Conservation (phyloP, 73 alveolate species). For the Stentor roeselii region DNA sequence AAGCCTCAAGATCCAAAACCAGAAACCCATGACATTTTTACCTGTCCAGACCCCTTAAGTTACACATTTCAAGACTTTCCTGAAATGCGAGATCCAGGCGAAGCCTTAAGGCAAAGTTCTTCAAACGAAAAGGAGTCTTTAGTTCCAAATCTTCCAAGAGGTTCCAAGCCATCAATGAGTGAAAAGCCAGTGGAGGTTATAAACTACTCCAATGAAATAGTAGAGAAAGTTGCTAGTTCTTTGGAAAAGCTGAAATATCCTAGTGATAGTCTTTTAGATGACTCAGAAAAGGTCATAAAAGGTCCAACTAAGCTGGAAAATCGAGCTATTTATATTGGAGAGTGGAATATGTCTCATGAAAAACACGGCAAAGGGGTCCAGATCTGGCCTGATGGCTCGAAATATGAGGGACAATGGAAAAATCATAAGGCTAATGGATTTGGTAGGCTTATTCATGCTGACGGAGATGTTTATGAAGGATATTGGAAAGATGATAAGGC, state of each 20-base stretch:
- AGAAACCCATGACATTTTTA: background rate
- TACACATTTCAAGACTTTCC: background rate
- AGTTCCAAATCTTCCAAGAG: background rate
- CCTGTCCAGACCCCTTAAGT: background rate
- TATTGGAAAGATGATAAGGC: background rate
- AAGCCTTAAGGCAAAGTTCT: background rate
- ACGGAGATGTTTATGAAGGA: background rate
- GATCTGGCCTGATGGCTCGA: background rate
- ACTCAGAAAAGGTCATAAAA: too few species aligned
- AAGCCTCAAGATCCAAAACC: background rate
- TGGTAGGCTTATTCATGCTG: constrained; percentile 1
- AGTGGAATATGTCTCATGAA: background rate
- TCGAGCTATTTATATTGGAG: background rate
- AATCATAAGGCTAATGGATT: background rate
- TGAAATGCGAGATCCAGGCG: background rate
- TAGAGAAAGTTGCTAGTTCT: background rate
- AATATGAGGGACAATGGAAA: background rate
- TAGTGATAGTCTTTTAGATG: background rate
- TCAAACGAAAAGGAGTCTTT: background rate
- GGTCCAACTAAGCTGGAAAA: background rate
- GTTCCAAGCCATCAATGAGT: background rate
- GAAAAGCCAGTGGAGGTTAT: background rate
- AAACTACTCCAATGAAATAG: background rate
- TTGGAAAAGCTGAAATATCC: background rate
- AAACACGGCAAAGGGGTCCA: background rate